These are phyloP conservation scores for Pholiota adiposa DNA, from an alignment of 1,284 basidiomycete genomes.

Conservation along the genomic window DNA sequence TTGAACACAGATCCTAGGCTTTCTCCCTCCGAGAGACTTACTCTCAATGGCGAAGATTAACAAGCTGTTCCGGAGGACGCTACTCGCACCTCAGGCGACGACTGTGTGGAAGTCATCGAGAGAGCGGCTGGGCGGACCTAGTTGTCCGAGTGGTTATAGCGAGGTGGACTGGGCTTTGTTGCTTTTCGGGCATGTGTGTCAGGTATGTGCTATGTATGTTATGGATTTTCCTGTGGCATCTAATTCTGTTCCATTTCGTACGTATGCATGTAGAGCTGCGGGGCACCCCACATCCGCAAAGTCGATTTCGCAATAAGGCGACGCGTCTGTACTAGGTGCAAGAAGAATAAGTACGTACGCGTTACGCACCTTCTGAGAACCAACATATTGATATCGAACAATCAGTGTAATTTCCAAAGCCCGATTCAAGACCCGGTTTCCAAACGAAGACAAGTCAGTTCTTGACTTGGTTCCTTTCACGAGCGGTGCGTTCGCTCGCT, in stretches of 20 bases:
- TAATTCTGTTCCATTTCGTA: background rate
- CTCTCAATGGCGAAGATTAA: constrained; percentile 33
- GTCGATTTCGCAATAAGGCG: constrained; percentile 37
- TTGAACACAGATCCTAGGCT: constrained; percentile 31
- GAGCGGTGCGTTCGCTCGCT: constrained; percentile 23
- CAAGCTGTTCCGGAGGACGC: constrained; percentile 29
- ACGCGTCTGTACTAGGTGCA: constrained; percentile 34
- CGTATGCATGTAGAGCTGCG: constrained; percentile 25
- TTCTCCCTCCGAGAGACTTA: constrained; percentile 34
- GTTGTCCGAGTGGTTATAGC: constrained; percentile 31
- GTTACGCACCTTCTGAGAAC: background rate
- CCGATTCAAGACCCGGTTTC: constrained; percentile 28
- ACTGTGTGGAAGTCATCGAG: constrained; percentile 35
- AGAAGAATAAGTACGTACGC: constrained; percentile 31
- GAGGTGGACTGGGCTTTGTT: constrained; percentile 38
- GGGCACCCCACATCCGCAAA: constrained; percentile 22
- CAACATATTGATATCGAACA: background rate
- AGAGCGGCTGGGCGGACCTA: constrained; percentile 26
- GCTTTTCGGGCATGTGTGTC: constrained; percentile 34
- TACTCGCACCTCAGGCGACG: constrained; percentile 25
- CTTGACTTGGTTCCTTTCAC: constrained; percentile 36
- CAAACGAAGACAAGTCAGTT: constrained; percentile 27
- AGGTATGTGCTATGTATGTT: constrained; percentile 24
- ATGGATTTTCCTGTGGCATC: too few species aligned
- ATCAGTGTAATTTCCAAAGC: constrained; percentile 30